These are phyloP conservation scores for Termitomyces sp. DNA, from an alignment of 768 basidiomycete genomes.

Conservation along the genomic window DNA sequence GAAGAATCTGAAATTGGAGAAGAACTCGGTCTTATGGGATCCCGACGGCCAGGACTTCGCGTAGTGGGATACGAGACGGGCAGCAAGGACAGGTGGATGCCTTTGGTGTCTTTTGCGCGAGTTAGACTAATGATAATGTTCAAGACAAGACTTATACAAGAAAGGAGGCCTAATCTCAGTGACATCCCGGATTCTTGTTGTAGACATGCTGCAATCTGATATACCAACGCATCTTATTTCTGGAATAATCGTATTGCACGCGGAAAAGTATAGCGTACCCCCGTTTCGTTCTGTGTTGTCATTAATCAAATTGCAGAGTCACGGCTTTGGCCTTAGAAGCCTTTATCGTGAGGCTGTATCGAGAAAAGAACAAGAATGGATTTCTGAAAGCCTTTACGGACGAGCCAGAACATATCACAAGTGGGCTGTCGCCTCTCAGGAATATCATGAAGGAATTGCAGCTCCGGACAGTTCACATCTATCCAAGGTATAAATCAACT, in stretches of 20 bases:
- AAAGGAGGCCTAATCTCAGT: slow-evolving; percentile 87
- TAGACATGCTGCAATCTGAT: slow-evolving; percentile 88
- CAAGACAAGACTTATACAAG: slow-evolving; percentile 81
- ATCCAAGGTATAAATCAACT: slow-evolving; percentile 63
- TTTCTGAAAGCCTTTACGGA: slow-evolving; percentile 98
- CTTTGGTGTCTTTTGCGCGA: not conserved
- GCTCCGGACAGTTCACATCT: slow-evolving; percentile 84
- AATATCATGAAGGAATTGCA: slow-evolving; percentile 93
- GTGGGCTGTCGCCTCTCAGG: slow-evolving; percentile 86
- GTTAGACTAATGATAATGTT: not conserved
- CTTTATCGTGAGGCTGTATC: slow-evolving; percentile 88
- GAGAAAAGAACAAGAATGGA: slow-evolving; percentile 84
- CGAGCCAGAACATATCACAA: slow-evolving; percentile 92
- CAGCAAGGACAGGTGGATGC: slow-evolving; percentile 69
- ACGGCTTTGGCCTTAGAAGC: slow-evolving; percentile 83
- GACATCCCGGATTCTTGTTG: slow-evolving; percentile 91
- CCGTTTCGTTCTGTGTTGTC: not conserved
- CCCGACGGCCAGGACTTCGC: slow-evolving; percentile 79
- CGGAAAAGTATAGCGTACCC: slow-evolving; percentile 63
- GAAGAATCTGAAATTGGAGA: slow-evolving; percentile 92
- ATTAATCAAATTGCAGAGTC: slow-evolving; percentile 47
- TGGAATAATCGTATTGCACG: slow-evolving; percentile 86
- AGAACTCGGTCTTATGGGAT: slow-evolving; percentile 90
- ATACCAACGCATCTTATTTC: slow-evolving; percentile 85
- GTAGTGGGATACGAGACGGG: slow-evolving; percentile 81